Base-by-base conservation (phyloP, 2,329 filamentous ascomycete genomes). In the Penicillium psychrosexuale region DNA sequence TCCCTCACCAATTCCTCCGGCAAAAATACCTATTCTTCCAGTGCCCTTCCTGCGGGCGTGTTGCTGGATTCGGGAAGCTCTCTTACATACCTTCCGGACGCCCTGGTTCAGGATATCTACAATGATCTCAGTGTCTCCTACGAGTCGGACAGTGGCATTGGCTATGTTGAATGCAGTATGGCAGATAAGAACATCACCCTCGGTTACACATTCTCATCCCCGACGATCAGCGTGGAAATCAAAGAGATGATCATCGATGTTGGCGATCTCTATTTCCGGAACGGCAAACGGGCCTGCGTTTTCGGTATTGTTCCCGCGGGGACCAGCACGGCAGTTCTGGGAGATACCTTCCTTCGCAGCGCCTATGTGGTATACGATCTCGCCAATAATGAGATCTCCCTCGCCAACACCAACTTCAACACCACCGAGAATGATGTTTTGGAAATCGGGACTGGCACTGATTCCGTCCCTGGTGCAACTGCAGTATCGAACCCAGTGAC, bases 311-410 rank as follows among this genome's bases (percentile, higher is more conserved):
- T 71, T 3, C 80, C 81, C 0, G 74, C 81, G 0, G 68, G 67
- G 3, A 77, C 75, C 33, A 70, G 72, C 58, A 77, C 75, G 22
- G 68, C 77, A 7, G 78, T 85, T 7, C 75, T 86, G 1, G 84
- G 84, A 30, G 83, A 86, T 67, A 86, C 83, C 0, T 86, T 86
- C 72, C 71, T 86, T 15, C 80, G 83, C 52, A 82, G 78, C 51
- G 83, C 83, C 2, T 86, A 86, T 64, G 82, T 85, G 42, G 84
- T 86, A 2, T 86, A 85, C 68, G 83, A 86, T 57, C 73, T 86
- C 13, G 69, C 68, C 19, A 82, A 81, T 68, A 84, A 86, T 66
- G 75, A 84, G 65, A 84, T 86, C 61, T 82, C 80, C 2, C 70
- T 86, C 19, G 84, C 83, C 3, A 82, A 83, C 62, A 85, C 84